Evolutionary conservation across 2,329 filamentous ascomycete genomes (phyloP).

Genomic region (Remersonia thermophila): DNA sequence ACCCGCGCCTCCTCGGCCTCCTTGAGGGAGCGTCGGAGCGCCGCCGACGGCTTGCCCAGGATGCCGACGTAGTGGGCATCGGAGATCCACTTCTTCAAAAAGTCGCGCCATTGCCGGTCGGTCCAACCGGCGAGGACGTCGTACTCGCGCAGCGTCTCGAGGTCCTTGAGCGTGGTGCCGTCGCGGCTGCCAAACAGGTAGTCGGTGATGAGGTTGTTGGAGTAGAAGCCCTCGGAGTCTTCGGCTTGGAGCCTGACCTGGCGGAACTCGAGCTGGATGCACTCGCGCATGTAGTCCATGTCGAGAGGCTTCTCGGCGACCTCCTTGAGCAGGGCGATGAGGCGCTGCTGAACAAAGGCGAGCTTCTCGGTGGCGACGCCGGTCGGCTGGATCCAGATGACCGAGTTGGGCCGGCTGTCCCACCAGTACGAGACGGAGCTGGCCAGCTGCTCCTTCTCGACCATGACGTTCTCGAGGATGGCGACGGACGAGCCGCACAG

Average conservation of each 20-base stretch:
- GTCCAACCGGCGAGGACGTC: constrained; percentile 67
- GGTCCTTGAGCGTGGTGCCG: constrained; percentile 58
- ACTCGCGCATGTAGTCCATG: constrained; percentile 82
- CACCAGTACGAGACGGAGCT: constrained; percentile 72
- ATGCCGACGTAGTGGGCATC: constrained; percentile 81
- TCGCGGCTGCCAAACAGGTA: constrained; percentile 82
- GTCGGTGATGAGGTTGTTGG: constrained; percentile 76
- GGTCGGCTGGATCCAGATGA: constrained; percentile 77
- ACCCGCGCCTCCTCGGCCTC: constrained; percentile 67
- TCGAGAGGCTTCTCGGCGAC: constrained; percentile 71
- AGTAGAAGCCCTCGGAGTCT: constrained; percentile 67
- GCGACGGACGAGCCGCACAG: constrained; percentile 89
- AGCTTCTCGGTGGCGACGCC: constrained; percentile 82
- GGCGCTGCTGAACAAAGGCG: constrained; percentile 67
- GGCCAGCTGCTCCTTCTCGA: constrained; percentile 84
- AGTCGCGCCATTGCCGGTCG: constrained; percentile 71
- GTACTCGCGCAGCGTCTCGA: constrained; percentile 45
- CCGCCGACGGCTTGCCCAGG: constrained; percentile 72
- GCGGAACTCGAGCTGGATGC: constrained; percentile 67
- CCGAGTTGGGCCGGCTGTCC: constrained; percentile 66
- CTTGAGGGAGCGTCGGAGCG: constrained; percentile 71
- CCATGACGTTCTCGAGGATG: constrained; percentile 78
- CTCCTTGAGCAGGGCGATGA: constrained; percentile 73
- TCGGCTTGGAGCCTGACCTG: constrained; percentile 78
- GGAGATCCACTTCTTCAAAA: constrained; percentile 70